phyloP scores from a whole-genome alignment of 805 yeast species.

The Wickerhamomyces tratensis region DNA sequence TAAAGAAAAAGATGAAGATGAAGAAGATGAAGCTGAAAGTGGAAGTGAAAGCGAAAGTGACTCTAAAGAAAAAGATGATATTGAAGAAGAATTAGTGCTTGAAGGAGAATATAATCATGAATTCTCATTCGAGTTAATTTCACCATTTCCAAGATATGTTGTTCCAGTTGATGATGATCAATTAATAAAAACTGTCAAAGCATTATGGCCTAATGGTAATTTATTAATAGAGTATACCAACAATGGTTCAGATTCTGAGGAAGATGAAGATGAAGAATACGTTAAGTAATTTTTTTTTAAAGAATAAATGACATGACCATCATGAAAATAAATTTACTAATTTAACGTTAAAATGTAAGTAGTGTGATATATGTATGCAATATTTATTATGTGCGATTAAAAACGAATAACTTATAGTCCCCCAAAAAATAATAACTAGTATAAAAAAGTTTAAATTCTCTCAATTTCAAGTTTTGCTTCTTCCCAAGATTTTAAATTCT shows the following conservation, averaged over 20 bases:
- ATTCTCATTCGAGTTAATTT: conserved; percentile 46
- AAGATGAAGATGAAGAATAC: conserved; percentile 19
- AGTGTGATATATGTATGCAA: too few species aligned
- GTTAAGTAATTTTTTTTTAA: too few species aligned
- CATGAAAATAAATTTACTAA: too few species aligned
- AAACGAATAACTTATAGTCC: too few species aligned
- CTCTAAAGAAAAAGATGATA: conserved; percentile 3
- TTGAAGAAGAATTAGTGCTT: conserved; percentile 5
- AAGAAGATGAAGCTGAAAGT: conserved; percentile 1
- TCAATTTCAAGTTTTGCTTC: conserved; percentile 21
- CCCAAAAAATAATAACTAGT: too few species aligned
- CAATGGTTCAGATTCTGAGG: conserved; percentile 17
- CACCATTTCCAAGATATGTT: conserved; percentile 54
- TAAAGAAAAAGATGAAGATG: conserved; percentile 2
- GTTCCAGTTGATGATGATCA: conserved; percentile 24
- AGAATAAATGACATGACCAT: too few species aligned
- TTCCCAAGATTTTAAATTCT: conserved; percentile 29
- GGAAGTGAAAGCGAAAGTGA: conserved; percentile 4
- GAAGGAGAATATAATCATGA: conserved; percentile 24
- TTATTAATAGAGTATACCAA: conserved; percentile 37
- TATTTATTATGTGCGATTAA: too few species aligned
- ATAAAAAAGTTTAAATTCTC: conserved; percentile 3
- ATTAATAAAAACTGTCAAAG: conserved; percentile 29
- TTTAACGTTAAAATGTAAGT: too few species aligned
- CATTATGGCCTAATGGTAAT: conserved; percentile 68